Evolutionary conservation across 306 rosid species (phyloP).

Genomic region (Vigna mungo): DNA sequence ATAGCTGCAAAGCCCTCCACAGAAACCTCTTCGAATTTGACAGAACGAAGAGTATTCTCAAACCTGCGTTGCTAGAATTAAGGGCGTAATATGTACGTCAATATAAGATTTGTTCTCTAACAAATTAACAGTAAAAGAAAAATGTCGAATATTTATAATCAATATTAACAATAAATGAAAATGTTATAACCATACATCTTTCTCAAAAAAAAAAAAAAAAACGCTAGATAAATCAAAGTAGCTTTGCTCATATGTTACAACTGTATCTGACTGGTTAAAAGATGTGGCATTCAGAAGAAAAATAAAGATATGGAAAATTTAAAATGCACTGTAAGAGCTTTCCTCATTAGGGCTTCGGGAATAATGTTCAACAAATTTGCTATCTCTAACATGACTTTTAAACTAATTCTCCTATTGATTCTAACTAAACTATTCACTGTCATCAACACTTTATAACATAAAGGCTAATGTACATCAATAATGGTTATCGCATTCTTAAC

Average conservation of each 20-base stretch:
- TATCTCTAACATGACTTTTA: neutral
- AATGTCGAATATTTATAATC: neutral
- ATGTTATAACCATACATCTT: neutral
- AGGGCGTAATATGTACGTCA: neutral
- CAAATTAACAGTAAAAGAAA: neutral
- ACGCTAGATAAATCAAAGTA: neutral
- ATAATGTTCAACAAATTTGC: neutral
- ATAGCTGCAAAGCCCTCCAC: too few species aligned
- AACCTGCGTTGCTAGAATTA: neutral
- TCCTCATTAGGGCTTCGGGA: neutral
- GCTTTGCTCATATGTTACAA: neutral
- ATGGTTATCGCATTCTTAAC: constrained; percentile 33
- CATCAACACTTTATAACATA: constrained; percentile 24
- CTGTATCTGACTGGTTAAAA: neutral
- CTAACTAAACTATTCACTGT: constrained; percentile 24
- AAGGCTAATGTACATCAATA: constrained; percentile 40
- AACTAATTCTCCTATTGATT: constrained; percentile 3
- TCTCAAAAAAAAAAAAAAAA: neutral
- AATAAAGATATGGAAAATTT: neutral
- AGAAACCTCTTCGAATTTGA: neutral
- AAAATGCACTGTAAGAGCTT: constrained; percentile 11
- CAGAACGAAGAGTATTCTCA: neutral
- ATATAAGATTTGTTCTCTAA: neutral
- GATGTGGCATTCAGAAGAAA: neutral
- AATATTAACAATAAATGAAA: neutral